Base-by-base conservation (phyloP, 1,284 basidiomycete genomes). In the Tremellales sp. region DNA sequence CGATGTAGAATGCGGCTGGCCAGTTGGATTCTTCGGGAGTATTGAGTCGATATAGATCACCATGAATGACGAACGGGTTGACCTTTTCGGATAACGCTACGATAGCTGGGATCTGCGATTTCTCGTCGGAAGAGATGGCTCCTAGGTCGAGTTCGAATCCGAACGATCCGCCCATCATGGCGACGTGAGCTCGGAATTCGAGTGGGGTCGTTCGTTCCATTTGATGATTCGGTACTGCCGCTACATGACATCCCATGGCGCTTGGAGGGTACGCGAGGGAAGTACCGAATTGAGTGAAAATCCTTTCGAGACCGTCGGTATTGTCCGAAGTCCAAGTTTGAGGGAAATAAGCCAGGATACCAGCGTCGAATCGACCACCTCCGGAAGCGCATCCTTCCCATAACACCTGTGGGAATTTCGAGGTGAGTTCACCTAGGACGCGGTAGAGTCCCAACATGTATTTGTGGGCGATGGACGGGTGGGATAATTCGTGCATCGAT, bases 391-490 rank as follows among this genome's bases (percentile, higher is more conserved):
- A 68, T 6, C 63, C 63, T 46, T 68, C 65, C 51, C 54, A 67
- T 4, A 68, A 51, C 15, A 67, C 56, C 15, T 63, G 42, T 8
- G 67, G 65, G 57, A 60, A 63, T 15, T 43, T 43, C 1, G 48
- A 39, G 2, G 60, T 66, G 19, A 68, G 52, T 1, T 49, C 49
- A 19, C 55, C 53, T 22, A 66, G 31, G 7, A 68, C 56, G 25
- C 58, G 60, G 44, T 68, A 68, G 7, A 68, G 48, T 10, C 66
- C 66, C 4, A 66, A 56, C n/a, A 64, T 58, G 51, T 68, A 68
- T 13, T 33, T 12, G 45, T 66, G 61, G 8, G 56, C 50, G 2
- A 54, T 54, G 22, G 52, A 45, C 0, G 62, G 61, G 4, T 45
- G 29, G n/a, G 59, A 49, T 27, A 62, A 43, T 52, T 68, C 66